A percentile compares a stretch with the other conserved stretches of the same genome.
Evolutionary conservation across 176 grass and related monocot genomes (phyloP).

Genomic region (Musa schizocarpa): DNA sequence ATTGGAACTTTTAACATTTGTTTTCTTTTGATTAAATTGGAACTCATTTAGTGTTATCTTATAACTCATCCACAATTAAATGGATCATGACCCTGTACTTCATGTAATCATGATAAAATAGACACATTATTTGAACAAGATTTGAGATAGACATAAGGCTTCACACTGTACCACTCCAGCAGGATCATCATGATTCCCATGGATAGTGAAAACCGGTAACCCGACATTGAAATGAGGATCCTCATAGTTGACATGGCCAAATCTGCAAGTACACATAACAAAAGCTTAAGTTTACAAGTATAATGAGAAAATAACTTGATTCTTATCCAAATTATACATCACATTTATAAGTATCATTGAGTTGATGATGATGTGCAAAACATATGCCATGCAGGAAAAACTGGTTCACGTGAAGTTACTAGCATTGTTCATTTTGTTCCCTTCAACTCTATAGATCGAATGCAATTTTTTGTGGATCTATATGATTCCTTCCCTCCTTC

Average conservation of each 20-base stretch:
- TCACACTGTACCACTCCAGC: conserved; percentile 56
- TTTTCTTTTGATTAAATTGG: not conserved
- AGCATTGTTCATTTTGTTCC: not conserved
- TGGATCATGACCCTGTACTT: no score
- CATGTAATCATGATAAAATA: not conserved
- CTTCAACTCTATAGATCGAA: no score
- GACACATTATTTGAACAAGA: no score
- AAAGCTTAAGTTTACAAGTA: not conserved
- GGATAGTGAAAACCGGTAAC: conserved; percentile 79
- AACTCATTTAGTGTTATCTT: not conserved
- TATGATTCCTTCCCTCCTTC: no score
- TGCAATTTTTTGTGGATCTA: no score
- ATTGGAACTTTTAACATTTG: not conserved
- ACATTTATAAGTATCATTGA: not conserved
- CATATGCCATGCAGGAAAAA: not conserved
- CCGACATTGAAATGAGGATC: conserved; percentile 71
- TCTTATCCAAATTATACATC: not conserved
- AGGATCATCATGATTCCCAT: conserved; percentile 80
- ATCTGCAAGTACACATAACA: conserved; percentile 30
- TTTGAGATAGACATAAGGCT: not conserved
- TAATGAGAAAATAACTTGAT: not conserved
- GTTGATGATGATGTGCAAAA: not conserved
- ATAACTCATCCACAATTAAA: no score
- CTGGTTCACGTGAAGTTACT: not conserved
- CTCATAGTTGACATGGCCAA: conserved; percentile 71